Evolutionary conservation across 164 flowering plant species (phyloP), one percentile per base, ranked within the genome.

Genomic region (Liriodendron chinense): DNA sequence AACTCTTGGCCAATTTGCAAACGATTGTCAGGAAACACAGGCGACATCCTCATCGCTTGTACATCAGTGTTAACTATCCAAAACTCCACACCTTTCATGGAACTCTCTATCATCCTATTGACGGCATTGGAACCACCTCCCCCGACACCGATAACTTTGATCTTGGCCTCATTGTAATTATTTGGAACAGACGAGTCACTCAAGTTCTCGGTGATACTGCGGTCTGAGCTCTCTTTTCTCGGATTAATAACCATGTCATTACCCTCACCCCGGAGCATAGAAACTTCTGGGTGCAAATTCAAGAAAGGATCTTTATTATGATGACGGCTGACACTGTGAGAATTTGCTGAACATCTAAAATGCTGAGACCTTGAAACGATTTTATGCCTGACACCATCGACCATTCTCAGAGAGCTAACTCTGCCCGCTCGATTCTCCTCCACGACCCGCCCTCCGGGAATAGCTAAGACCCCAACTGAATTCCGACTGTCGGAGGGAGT

Each of bases 81-180:
- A 74, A 96, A 96, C 87, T 96, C 98, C 47, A 96, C 99, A 75
- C 97, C 99, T 76, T 88, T 87, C 99, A 96, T 89, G 20, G 90
- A 80, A 80, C 98, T 92, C 83, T 93, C 97, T 64, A 96, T 96
- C 99, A 96, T 93, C 48, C 99, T 88, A 79, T 96, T 96, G 48
- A 96, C 98, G 26, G 98, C 98, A 87, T 96, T 93, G 48, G 99
- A 96, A 24, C 99, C 99, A 73, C 99, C 99, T 72, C 99, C 99
- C 25, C 99, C 99, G 78, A 96, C 93, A 64, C 99, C 99, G 84
- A 96, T 85, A 70, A 96, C 99, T 84, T 96, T 96, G 76, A 96
- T 96, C 86, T 85, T 96, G 10, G 99, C 98, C 72, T 85, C 96
- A 80, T 82, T 89, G 56, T 81, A 83, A 76, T 86, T 89, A 77